These are phyloP conservation scores for Myriangium duriaei DNA, from an alignment of 2,329 filamentous ascomycete genomes.

Conservation along the genomic window DNA sequence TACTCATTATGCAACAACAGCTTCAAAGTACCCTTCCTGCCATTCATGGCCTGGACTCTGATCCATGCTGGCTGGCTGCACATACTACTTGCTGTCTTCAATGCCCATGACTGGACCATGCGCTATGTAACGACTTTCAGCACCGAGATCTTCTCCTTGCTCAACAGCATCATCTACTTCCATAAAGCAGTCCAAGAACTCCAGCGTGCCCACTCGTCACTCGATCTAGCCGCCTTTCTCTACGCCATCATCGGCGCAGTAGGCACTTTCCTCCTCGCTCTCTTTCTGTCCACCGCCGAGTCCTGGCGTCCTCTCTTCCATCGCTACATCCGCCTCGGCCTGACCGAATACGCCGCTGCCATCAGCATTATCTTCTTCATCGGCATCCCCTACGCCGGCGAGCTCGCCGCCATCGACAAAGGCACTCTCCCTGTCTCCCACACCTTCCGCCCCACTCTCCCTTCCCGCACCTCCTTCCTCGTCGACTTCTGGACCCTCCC, in stretches of 20 bases:
- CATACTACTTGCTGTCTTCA: conserved; percentile 50
- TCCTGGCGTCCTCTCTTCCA: conserved; percentile 51
- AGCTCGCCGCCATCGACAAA: conserved; percentile 46
- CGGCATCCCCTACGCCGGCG: conserved; percentile 48
- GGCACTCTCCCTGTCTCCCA: conserved; percentile 44
- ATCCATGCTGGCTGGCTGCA: conserved; percentile 56
- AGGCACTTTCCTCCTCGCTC: conserved; percentile 50
- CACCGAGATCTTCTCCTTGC: conserved; percentile 53
- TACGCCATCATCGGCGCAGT: conserved; percentile 52
- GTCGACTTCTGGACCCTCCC: conserved; percentile 52
- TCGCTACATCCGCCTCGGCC: conserved; percentile 46
- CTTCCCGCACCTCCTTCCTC: conserved; percentile 44
- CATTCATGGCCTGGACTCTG: conserved; percentile 55
- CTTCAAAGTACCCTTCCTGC: conserved; percentile 49
- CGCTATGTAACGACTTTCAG: conserved; percentile 55
- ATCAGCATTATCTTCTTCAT: conserved; percentile 56
- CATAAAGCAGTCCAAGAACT: conserved; percentile 55
- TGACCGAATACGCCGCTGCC: conserved; percentile 52
- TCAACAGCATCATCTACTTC: conserved; percentile 58
- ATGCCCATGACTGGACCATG: conserved; percentile 60
- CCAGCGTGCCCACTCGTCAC: conserved; percentile 42
- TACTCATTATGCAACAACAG: conserved; percentile 44
- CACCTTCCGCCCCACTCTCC: conserved; percentile 44
- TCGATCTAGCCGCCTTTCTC: conserved; percentile 50
- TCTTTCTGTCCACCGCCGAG: conserved; percentile 49